Percentiles rank a stretch among this genome's conserved stretches.
Conservation (phyloP, 139 green algal genomes). For the Asterochloris erici region DNA sequence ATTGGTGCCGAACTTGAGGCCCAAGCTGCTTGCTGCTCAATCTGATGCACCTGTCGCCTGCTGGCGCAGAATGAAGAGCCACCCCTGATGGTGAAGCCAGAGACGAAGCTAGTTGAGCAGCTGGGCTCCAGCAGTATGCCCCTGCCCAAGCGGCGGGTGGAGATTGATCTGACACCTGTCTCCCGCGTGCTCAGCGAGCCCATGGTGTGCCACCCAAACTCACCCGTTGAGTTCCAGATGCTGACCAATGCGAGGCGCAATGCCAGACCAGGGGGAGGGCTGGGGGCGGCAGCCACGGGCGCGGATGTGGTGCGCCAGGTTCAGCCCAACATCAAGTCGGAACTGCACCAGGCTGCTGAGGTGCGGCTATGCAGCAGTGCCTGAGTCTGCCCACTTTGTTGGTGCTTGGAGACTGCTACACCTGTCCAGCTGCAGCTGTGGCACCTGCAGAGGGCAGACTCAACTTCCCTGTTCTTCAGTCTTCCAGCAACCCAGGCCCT, state of each 20-base stretch:
- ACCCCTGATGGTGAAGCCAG: no score
- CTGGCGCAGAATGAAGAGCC: no score
- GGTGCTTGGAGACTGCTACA: background rate
- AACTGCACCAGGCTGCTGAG: background rate
- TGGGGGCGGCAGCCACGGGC: background rate
- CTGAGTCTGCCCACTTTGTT: background rate
- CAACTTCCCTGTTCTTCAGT: background rate
- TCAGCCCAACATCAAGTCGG: constrained; percentile 4
- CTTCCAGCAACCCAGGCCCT: background rate
- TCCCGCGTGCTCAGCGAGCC: constrained; percentile 53
- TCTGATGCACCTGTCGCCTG: no score
- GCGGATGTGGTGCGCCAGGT: constrained; percentile 3
- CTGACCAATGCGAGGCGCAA: background rate
- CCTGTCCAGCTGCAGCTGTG: background rate
- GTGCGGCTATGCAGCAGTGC: background rate
- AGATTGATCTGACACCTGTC: constrained; percentile 57
- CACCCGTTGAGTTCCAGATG: constrained; percentile 31
- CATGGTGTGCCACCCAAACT: constrained; percentile 45
- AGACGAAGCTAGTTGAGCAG: background rate
- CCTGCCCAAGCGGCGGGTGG: constrained; percentile 35
- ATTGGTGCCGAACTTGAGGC: no score
- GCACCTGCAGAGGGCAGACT: background rate
- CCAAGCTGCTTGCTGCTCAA: no score
- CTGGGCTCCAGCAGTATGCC: constrained; percentile 22
- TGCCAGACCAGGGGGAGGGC: background rate